Evolutionary conservation across 2,329 filamentous ascomycete species (phyloP).

Genomic region (Diaporthe eres): DNA sequence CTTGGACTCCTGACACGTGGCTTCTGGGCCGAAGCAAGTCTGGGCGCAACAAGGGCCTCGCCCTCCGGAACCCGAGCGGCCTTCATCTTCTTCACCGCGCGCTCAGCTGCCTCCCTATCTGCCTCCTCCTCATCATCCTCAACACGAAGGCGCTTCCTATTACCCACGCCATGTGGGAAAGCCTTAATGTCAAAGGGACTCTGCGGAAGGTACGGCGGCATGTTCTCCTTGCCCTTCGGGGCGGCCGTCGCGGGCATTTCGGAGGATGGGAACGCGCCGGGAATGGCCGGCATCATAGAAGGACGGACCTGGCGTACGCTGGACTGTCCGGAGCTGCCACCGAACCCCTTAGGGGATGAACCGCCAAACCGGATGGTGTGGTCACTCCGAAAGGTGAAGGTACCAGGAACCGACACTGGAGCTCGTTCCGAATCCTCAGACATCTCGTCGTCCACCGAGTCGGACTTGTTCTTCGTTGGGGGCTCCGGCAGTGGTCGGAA

Average conservation of each 20-base stretch:
- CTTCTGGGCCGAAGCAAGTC: constrained; percentile 50
- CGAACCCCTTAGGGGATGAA: constrained; percentile 66
- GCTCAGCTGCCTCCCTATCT: constrained; percentile 61
- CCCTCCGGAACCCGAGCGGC: constrained; percentile 63
- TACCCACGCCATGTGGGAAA: constrained; percentile 73
- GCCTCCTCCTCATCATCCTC: constrained; percentile 70
- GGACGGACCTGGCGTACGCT: constrained; percentile 72
- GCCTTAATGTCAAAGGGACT: constrained; percentile 54
- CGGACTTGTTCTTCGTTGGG: constrained; percentile 43
- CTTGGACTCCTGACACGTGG: constrained; percentile 29
- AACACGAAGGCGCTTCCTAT: constrained; percentile 76
- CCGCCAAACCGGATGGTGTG: constrained; percentile 73
- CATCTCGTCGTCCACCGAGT: constrained; percentile 21
- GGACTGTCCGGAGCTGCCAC: constrained; percentile 69
- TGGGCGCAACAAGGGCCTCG: constrained; percentile 66
- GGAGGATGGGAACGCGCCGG: constrained; percentile 66
- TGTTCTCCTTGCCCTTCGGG: constrained; percentile 69
- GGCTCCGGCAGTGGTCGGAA: constrained; percentile 48
- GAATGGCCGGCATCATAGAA: constrained; percentile 66
- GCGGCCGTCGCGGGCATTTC: constrained; percentile 50
- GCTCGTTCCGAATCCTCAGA: constrained; percentile 8
- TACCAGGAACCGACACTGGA: constrained; percentile 62
- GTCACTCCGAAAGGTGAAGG: constrained; percentile 76
- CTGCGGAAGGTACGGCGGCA: constrained; percentile 50
- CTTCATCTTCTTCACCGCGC: constrained; percentile 72